Evolutionary conservation across 2,329 filamentous ascomycete species (phyloP).

Genomic region (Annulohypoxylon truncatum): DNA sequence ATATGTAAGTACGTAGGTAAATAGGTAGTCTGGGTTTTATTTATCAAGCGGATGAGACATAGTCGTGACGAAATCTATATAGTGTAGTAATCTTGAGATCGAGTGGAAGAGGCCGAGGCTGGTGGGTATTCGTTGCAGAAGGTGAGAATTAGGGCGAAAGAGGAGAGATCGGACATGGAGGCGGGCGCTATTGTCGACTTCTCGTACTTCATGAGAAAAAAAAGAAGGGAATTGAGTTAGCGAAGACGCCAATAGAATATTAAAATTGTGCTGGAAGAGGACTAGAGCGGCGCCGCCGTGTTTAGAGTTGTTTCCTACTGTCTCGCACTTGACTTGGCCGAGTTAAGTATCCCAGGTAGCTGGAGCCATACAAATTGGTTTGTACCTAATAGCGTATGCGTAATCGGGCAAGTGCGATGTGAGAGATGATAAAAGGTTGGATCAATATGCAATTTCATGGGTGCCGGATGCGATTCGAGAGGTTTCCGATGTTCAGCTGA

Average conservation of each 20-base stretch:
- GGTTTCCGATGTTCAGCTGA: constrained; percentile 1
- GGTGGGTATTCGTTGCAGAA: constrained; percentile 14
- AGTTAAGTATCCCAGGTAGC: constrained; percentile 16
- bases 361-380: background rate
- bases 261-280: constrained; percentile 19
- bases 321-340: constrained; percentile 26
- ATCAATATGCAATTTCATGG: constrained; percentile 3
- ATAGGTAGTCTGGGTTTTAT: constrained; percentile 10
- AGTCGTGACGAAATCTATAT: constrained; percentile 15
- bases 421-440: constrained; percentile 4
- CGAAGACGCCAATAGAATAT: constrained; percentile 27
- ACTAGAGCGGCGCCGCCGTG: constrained; percentile 33
- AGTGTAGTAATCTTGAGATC: constrained; percentile 5
- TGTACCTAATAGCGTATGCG: constrained; percentile 7
- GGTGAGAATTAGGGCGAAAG: constrained; percentile 17
- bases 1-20: background rate
- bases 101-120: constrained; percentile 2
- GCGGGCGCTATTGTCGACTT: constrained; percentile 32
- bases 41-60: constrained; percentile 31
- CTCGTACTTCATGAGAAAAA: constrained; percentile 29
- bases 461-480: constrained; percentile 6
- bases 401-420: constrained; percentile 5
- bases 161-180: constrained; percentile 31
- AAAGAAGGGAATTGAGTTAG: constrained; percentile 28
- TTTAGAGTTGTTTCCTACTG: constrained; percentile 23